A percentile compares a stretch with the other conserved stretches of the same genome.
Evolutionary conservation across 192 early-diverging fungal species (phyloP).

Genomic region (Chytriomyces sp.): DNA sequence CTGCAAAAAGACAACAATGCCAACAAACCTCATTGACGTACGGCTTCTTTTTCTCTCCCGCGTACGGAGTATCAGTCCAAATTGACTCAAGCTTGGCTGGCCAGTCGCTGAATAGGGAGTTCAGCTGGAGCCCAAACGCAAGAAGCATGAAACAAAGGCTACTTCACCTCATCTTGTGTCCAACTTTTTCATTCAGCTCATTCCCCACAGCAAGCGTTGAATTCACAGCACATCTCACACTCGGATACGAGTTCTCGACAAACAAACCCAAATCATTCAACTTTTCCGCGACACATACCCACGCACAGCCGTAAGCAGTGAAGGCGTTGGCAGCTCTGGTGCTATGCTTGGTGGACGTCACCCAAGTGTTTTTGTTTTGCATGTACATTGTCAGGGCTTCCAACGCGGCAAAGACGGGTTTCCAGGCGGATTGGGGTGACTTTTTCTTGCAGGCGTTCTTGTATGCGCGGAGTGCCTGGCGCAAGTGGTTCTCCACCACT

Average conservation of each 20-base stretch:
- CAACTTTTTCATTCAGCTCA: slow-evolving; percentile 26
- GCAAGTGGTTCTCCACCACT: slow-evolving; percentile 34
- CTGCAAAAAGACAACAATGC: too few species aligned
- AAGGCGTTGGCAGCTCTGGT: slow-evolving; percentile 12
- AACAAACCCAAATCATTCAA: slow-evolving; percentile 16
- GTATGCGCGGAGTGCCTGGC: slow-evolving; percentile 15
- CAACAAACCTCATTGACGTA: background rate
- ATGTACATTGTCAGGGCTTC: slow-evolving; percentile 33
- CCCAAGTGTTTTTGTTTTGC: slow-evolving; percentile 12
- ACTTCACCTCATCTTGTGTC: slow-evolving; percentile 14
- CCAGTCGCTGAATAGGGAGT: slow-evolving; percentile 18
- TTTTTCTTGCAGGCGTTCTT: slow-evolving; percentile 33
- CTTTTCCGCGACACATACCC: slow-evolving; percentile 6
- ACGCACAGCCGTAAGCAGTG: slow-evolving; percentile 20
- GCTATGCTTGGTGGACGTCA: slow-evolving; percentile 9
- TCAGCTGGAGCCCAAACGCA: background rate
- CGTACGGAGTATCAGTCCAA: slow-evolving; percentile 25
- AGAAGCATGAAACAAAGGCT: background rate
- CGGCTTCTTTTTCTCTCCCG: slow-evolving; percentile 29
- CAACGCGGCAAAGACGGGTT: slow-evolving; percentile 30
- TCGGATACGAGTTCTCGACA: slow-evolving; percentile 25
- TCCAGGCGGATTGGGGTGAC: slow-evolving; percentile 36
- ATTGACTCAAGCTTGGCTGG: slow-evolving; percentile 32
- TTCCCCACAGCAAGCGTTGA: slow-evolving; percentile 24
- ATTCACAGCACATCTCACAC: slow-evolving; percentile 15